Evolutionary conservation across 306 rosid species (phyloP).

Genomic region (Cicer cuneatum): DNA sequence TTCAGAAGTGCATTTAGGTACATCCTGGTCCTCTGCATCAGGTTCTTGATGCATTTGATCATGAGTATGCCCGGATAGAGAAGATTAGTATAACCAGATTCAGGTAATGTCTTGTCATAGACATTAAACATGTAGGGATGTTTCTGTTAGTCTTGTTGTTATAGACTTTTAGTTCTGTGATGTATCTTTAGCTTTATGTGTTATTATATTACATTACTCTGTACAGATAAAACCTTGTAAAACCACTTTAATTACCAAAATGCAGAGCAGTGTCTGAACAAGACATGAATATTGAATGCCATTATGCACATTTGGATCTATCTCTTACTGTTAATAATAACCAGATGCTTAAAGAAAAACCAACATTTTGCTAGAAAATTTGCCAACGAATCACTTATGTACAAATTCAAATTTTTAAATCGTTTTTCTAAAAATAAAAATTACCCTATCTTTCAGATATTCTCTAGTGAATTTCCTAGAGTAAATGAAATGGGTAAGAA

Average conservation of each 20-base stretch:
- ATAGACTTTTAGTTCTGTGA: neutral
- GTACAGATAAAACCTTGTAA: conserved; percentile 8
- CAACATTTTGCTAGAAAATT: conserved; percentile 46
- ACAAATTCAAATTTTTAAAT: conserved; percentile 27
- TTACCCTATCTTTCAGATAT: conserved; percentile 32
- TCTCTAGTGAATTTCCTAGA: conserved; percentile 43
- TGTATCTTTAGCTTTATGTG: conserved; percentile 20
- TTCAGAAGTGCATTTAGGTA: conserved; percentile 37
- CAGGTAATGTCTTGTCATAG: conserved; percentile 42
- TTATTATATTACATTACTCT: conserved; percentile 9
- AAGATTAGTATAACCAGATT: conserved; percentile 47
- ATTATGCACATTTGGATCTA: conserved; percentile 27
- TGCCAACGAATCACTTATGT: conserved; percentile 37
- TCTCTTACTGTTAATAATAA: conserved; percentile 36
- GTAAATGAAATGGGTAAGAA: conserved; percentile 21
- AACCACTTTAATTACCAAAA: conserved; percentile 26
- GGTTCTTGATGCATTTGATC: conserved; percentile 48
- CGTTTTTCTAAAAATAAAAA: conserved; percentile 29
- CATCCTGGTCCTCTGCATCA: conserved; percentile 45
- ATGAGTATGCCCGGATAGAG: conserved; percentile 26
- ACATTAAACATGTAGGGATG: conserved; percentile 9
- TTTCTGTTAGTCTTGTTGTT: conserved; percentile 7
- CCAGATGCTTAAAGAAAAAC: conserved; percentile 46
- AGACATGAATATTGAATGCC: conserved; percentile 8
- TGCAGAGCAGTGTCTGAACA: conserved; percentile 21